phyloP scores from a whole-genome alignment of 306 rosid genomes.

The Calophaca sinica region DNA sequence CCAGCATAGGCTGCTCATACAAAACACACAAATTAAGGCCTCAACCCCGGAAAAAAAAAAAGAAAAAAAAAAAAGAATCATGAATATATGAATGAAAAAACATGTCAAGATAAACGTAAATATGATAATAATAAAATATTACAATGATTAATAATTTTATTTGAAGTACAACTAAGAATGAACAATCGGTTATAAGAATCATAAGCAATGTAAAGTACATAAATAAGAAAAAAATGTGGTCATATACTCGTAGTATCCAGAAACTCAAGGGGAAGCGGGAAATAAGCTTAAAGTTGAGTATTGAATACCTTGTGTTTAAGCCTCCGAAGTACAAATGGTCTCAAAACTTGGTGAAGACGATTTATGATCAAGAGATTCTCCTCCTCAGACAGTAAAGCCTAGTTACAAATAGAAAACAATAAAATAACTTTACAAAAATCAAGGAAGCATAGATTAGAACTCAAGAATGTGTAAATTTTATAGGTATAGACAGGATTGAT shows the following conservation, averaged over 20 bases:
- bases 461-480: conserved; percentile 29
- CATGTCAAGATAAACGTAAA: background rate
- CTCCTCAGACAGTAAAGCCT: conserved; percentile 98
- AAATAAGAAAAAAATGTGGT: conserved; percentile 18
- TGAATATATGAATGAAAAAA: conserved; percentile 15
- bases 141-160: background rate
- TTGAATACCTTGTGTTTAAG: conserved; percentile 92
- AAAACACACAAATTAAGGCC: conserved; percentile 1
- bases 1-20: background rate
- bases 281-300: conserved; percentile 26
- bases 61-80: background rate
- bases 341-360: conserved; percentile 98
- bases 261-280: conserved; percentile 20
- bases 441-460: conserved; percentile 25
- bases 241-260: conserved; percentile 6
- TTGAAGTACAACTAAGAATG: conserved; percentile 28
- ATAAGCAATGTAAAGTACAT: background rate
- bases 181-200: conserved; percentile 29
- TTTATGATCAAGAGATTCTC: conserved; percentile 99
- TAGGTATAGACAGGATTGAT: conserved; percentile 26
- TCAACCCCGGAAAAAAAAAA: conserved; percentile 21
- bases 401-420: conserved; percentile 45
- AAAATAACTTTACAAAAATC: conserved; percentile 35
- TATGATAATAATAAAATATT: background rate
- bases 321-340: conserved; percentile 99